Evolutionary conservation across 352 stramenopile species (phyloP).

Genomic region (Phytophthora melonis): DNA sequence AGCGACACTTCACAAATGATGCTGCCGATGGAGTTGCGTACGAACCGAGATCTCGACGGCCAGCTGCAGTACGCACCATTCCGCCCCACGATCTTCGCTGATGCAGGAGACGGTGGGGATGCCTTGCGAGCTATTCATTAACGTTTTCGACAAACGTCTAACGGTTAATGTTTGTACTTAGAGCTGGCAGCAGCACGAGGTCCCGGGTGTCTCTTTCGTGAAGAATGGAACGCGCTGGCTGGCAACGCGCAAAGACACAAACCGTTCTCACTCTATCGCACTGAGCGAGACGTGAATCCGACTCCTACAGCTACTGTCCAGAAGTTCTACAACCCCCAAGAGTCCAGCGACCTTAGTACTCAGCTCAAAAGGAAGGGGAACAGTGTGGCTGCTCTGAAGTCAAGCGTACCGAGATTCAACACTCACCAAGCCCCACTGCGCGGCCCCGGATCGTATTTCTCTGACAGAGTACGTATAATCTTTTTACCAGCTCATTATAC

Average conservation of each 20-base stretch:
- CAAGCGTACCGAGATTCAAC: slow-evolving; percentile 56
- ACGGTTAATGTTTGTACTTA: slow-evolving; percentile 2
- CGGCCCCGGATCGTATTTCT: slow-evolving; percentile 56
- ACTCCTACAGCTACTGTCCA: slow-evolving; percentile 51
- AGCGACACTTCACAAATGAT: slow-evolving; percentile 36
- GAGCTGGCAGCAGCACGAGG: slow-evolving; percentile 34
- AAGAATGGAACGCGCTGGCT: slow-evolving; percentile 59
- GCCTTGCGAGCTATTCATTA: not conserved
- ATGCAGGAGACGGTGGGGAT: slow-evolving; percentile 27
- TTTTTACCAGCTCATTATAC: not conserved
- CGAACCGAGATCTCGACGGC: slow-evolving; percentile 42
- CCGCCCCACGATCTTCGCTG: slow-evolving; percentile 55
- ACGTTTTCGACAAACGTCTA: not conserved
- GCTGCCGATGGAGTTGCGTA: slow-evolving; percentile 55
- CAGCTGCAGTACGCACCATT: slow-evolving; percentile 64
- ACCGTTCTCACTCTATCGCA: slow-evolving; percentile 40
- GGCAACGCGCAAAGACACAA: slow-evolving; percentile 35
- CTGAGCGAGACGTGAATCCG: slow-evolving; percentile 61
- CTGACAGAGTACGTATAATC: slow-evolving; percentile 48
- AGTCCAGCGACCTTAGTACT: slow-evolving; percentile 44
- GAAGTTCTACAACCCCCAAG: slow-evolving; percentile 54
- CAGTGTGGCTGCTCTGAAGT: slow-evolving; percentile 48
- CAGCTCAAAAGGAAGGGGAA: slow-evolving; percentile 49
- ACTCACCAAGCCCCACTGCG: slow-evolving; percentile 17
- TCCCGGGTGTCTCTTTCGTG: slow-evolving; percentile 49